Conservation (phyloP, 495 filamentous ascomycete genomes). For the Chaetomium fimeti region DNA sequence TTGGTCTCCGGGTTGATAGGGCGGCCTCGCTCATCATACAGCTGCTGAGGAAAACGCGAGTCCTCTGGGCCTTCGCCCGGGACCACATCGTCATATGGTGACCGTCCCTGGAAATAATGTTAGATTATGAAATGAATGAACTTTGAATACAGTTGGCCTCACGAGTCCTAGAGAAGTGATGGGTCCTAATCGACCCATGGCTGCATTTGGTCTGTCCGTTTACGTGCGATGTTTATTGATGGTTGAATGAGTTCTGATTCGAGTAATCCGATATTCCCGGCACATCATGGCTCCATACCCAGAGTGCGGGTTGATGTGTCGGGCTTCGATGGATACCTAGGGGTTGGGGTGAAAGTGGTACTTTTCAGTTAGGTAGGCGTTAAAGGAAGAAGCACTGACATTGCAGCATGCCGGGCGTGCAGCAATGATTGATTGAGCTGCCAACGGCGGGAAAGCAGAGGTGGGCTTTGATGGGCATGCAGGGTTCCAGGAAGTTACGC, state of each 20-base stretch:
- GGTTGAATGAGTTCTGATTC: background rate
- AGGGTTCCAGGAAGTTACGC: constrained; percentile 26
- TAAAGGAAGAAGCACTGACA: too few relatives aligned
- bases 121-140: constrained; percentile 3
- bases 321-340: background rate
- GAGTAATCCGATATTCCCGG: background rate
- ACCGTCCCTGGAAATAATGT: constrained; percentile 56
- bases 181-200: constrained; percentile 52
- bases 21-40: constrained; percentile 69
- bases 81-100: constrained; percentile 67
- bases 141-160: background rate
- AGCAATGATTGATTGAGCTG: background rate
- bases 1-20: constrained; percentile 61
- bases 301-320: background rate
- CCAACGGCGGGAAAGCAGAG: too few relatives aligned
- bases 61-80: constrained; percentile 45
- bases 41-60: constrained; percentile 52
- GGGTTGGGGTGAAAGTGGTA: background rate
- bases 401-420: background rate
- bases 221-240: background rate
- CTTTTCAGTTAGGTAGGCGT: background rate
- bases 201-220: background rate
- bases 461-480: background rate
- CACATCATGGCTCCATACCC: background rate
- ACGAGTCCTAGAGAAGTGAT: constrained; percentile 53